Base-by-base conservation (phyloP, 2,329 filamentous ascomycete genomes). In the Cercospora nicotianae region DNA sequence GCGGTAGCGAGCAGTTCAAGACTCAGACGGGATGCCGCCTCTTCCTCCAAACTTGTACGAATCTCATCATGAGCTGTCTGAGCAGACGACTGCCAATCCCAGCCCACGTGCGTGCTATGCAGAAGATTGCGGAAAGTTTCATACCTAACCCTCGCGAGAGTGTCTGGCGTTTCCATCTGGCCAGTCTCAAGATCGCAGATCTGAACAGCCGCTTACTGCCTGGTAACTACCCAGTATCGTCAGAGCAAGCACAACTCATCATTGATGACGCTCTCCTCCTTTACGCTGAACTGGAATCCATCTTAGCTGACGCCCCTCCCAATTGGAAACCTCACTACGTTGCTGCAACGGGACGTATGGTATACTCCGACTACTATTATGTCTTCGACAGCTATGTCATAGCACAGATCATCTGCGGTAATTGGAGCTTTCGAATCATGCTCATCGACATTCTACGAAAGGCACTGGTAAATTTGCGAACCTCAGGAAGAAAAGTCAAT, bases 331-430 rank as follows among this genome's bases (percentile, higher is more conserved):
- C 68, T 6, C 63, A 48, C 13, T 57, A 63, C 53, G 60, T 67
- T 16, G 18, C 59, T 13, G 65, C 36, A 20, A 67, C 62, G 10
- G 65, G 68, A 20, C 65, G 63, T 7, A 63, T 67, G 51, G 59
- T 70, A 3, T 70, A 67, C 33, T 60, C 68, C 10, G 68, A 64
- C 33, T 66, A 66, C 65, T 70, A 67, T 51, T 70, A 66, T 57
- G 55, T 70, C 60, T 70, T 70, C 28, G 63, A 65, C 62, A 70
- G 63, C 45, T 67, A 65, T 23, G 33, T 70, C 10, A 60, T 70
- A 18, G 65, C 68, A 30, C 68, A 70, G 53, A 66, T 67, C 31
- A 67, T 70, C 33, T 63, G 63, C 33, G 68, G 65, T 26, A 64
- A 64, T n/a, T 70, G 68, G 60, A 48, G 48, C 45, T 70, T 66